Evolutionary conservation across 768 basidiomycete genomes (phyloP), one percentile per base, ranked within the genome.

Genomic region (Hypsizygus marmoreus): DNA sequence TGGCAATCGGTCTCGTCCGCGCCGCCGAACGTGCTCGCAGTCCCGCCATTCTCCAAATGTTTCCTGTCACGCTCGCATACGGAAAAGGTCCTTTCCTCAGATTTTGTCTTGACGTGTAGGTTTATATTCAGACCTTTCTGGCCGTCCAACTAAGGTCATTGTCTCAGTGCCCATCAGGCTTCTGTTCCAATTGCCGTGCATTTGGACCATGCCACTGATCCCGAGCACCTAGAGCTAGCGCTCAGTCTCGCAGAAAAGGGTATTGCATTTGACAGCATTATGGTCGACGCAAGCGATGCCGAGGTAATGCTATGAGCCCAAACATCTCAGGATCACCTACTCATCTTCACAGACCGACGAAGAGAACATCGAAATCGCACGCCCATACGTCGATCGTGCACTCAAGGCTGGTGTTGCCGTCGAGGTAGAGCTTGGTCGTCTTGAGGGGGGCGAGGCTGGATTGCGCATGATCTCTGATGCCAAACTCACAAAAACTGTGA

Each of bases 371-470:
- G 56, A 60, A 6, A 59, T 75, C 17, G 72, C 73, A 4, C 66
- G 67, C 6, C 74, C 74, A 0, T 75, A 72, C 45, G 69, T 75
- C 13, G 71, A 74, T 38, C 71, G 74, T 8, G 73, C 72, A 4
- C 56, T 55, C 6, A 69, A 66, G 41, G 56, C 50, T 26, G 73
- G 73, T 1, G 60, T 77, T 25, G 67, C 69, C 2, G 70, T 77
- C 0, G 74, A 77, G 45, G 73, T 77, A 14, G 74, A 77, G 53
- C 67, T 76, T 14, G 75, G 74, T 6, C 68, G 73, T 12, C 63
- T 76, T 20, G 75, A 77, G 53, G 74, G 75, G 2, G 74, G 74
- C 4, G 73, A 76, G 49, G 74, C 73, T n/a, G 74, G 75, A 14
- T 61, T 77, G 25, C 60, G 74, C 10, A 68, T 69, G 59, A 75